Base-by-base conservation (phyloP, 192 early-diverging fungal species). In the Spinellus fusiger region DNA sequence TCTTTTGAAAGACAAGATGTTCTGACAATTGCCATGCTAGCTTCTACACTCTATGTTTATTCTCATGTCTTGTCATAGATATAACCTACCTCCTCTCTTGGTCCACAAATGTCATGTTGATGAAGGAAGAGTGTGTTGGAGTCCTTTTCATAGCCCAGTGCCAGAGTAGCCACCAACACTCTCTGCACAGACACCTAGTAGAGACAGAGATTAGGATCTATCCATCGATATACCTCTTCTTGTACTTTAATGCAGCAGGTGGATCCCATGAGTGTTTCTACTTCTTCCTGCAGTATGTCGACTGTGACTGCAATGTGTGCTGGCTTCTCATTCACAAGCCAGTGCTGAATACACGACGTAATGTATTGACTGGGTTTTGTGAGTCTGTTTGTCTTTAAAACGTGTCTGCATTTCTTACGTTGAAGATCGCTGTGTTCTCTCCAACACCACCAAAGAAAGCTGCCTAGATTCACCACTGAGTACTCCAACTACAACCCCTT, bases 1-100 rank as follows among this genome's bases (percentile, higher is more conserved):
- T 64, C 53, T 73, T 73, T 54, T 65, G 72, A 29, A 77, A 77
- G 4, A 77, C 75, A 7, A 73, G 35, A 58, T 77, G 61, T 16
- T 59, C 61, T 9, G 75, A 77, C 10, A 73, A 71, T 38, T 77
- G 66, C 66, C 70, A 69, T 4, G 61, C 23, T 16, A 37, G 37
- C 27, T 59, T 66, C 61, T 62, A 40, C 1, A 32, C 51, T 1
- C 6, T 28, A 52, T 27, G 20, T 22, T 52, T 9, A 9, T 28
- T 7, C 3, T 54, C 35, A 9, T 9, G 35, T 9, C 35, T 13
- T 26, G 13, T 51, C 27, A 13, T 5, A 4, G 0, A 6, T 53
- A 20, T 28, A 50, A n/a, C 20, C 27, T 27, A 54, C 61, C 52
- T 63, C 51, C 47, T 63, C 61, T 54, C 51, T 63, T 33, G 48